Evolutionary conservation across 148 eudicot genomes (phyloP).

Genomic region (Chenopodium formosanum): DNA sequence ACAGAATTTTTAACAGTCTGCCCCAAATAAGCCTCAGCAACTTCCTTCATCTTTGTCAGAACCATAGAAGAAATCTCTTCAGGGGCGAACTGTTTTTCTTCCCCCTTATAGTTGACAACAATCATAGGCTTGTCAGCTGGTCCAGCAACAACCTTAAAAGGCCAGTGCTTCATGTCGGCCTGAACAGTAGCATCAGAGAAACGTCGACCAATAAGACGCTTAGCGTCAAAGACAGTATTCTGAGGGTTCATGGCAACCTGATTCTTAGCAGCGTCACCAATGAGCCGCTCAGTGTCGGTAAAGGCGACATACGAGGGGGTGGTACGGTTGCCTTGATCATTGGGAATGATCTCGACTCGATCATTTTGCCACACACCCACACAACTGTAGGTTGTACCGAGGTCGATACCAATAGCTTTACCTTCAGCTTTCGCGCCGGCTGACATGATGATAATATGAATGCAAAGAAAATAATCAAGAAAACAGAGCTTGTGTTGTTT

Average conservation of each 20-base stretch:
- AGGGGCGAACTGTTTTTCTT: conserved; percentile 22
- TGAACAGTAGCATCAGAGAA: conserved; percentile 22
- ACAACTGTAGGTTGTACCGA: conserved; percentile 31
- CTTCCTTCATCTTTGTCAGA: conserved; percentile 20
- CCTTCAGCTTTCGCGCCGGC: conserved; percentile 1
- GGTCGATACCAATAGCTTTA: conserved; percentile 28
- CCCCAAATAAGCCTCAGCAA: conserved; percentile 24
- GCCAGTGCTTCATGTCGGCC: conserved; percentile 28
- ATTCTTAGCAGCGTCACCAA: conserved; percentile 28
- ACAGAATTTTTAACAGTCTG: conserved; percentile 21
- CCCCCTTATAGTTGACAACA: conserved; percentile 20
- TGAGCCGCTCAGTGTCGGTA: conserved; percentile 27
- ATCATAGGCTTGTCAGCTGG: conserved; percentile 28
- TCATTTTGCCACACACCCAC: conserved; percentile 24
- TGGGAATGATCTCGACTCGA: conserved; percentile 30
- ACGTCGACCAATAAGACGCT: conserved; percentile 29
- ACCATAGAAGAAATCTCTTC: conserved; percentile 28
- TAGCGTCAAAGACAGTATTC: conserved; percentile 28
- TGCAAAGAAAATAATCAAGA: background rate
- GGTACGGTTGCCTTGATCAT: conserved; percentile 31
- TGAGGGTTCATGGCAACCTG: conserved; percentile 29
- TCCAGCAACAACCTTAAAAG: conserved; percentile 26
- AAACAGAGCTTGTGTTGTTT: too few relatives aligned
- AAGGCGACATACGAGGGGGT: conserved; percentile 27
- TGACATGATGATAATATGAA: background rate